These are phyloP conservation scores for Malassezia brasiliensis DNA, from an alignment of 1,284 basidiomycete species.

Conservation along the genomic window DNA sequence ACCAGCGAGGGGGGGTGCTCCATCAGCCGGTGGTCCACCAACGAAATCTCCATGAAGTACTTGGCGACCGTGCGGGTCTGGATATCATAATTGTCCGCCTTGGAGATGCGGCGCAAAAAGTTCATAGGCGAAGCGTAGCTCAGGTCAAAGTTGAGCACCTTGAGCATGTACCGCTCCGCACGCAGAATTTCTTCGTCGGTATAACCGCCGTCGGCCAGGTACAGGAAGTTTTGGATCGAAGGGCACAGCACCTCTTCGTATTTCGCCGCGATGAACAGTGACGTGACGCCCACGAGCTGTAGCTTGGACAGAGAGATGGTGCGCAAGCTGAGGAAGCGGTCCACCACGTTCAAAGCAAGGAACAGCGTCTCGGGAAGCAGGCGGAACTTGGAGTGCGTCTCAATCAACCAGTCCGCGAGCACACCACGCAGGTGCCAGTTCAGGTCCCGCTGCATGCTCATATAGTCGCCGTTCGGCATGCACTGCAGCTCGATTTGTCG, in stretches of 20 bases:
- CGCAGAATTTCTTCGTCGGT: slow-evolving; percentile 43
- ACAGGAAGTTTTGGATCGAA: slow-evolving; percentile 71
- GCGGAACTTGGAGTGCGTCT: slow-evolving; percentile 86
- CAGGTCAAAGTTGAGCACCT: slow-evolving; percentile 82
- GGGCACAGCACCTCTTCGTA: slow-evolving; percentile 93
- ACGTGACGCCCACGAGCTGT: slow-evolving; percentile 87
- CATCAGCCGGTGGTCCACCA: slow-evolving; percentile 76
- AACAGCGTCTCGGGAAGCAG: slow-evolving; percentile 92
- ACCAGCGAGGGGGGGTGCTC: slow-evolving; percentile 70
- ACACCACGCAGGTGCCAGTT: slow-evolving; percentile 59
- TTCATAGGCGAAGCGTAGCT: slow-evolving; percentile 88
- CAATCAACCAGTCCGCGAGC: slow-evolving; percentile 91
- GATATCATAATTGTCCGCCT: slow-evolving; percentile 56
- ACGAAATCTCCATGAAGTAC: slow-evolving; percentile 66
- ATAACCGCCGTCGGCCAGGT: slow-evolving; percentile 41
- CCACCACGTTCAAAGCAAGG: slow-evolving; percentile 86
- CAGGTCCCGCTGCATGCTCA: slow-evolving; percentile 40
- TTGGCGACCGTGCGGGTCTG: slow-evolving; percentile 84
- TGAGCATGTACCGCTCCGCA: slow-evolving; percentile 85
- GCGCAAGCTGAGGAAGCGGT: slow-evolving; percentile 84
- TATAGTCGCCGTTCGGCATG: slow-evolving; percentile 45
- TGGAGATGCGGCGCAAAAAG: slow-evolving; percentile 63
- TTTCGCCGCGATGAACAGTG: slow-evolving; percentile 86
- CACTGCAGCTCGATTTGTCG: slow-evolving; percentile 57
- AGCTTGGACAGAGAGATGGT: slow-evolving; percentile 84